Conservation (phyloP, 83 land plant species). For the Diphasiastrum complanatum region DNA sequence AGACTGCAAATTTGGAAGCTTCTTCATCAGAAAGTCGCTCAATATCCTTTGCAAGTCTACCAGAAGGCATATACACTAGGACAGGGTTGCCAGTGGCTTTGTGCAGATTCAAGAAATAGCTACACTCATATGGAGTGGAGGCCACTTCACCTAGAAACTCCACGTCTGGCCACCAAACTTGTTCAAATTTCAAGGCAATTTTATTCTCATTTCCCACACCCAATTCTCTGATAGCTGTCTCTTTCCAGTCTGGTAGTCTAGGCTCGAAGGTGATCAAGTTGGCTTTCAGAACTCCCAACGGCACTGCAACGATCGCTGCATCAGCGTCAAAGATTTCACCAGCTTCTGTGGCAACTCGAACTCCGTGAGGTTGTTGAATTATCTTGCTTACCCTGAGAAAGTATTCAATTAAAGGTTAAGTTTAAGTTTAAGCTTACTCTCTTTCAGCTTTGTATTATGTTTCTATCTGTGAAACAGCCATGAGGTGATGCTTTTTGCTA, state of each 20-base stretch:
- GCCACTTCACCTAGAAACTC: conserved; percentile 85
- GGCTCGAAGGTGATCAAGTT: conserved; percentile 74
- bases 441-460: too few relatives aligned
- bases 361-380: conserved; percentile 40
- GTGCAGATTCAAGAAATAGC: conserved; percentile 90
- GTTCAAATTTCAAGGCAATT: conserved; percentile 68
- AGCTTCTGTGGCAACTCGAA: conserved; percentile 51
- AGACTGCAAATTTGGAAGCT: conserved; percentile 58
- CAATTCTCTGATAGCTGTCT: conserved; percentile 57
- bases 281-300: conserved; percentile 75
- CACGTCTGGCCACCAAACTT: conserved; percentile 82
- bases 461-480: too few relatives aligned
- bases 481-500: too few relatives aligned
- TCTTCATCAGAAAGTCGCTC: conserved; percentile 72
- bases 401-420: too few relatives aligned
- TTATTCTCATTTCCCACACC: conserved; percentile 89
- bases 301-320: conserved; percentile 75
- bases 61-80: conserved; percentile 89
- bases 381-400: conserved; percentile 66
- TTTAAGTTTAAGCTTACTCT: too few relatives aligned
- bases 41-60: conserved; percentile 68
- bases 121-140: conserved; percentile 63
- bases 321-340: conserved; percentile 66
- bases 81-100: conserved; percentile 90
- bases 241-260: conserved; percentile 79